phyloP scores from a whole-genome alignment of 495 filamentous ascomycete species.

The Tuber indicum region DNA sequence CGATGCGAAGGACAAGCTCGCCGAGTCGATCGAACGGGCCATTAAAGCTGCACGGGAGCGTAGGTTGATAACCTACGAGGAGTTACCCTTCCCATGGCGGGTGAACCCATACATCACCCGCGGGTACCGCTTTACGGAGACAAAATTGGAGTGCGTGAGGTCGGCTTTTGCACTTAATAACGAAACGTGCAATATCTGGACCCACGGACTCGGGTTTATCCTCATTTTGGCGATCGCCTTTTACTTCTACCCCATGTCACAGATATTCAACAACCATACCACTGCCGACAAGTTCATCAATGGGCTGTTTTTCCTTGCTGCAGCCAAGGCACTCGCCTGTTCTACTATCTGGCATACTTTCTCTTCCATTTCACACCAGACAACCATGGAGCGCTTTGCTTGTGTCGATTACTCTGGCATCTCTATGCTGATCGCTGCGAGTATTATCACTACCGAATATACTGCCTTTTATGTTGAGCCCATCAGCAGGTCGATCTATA shows the following conservation, averaged over 20 bases:
- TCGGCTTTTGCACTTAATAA: constrained; percentile 82
- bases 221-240: constrained; percentile 85
- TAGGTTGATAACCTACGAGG: constrained; percentile 78
- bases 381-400: constrained; percentile 86
- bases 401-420: constrained; percentile 99
- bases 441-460: constrained; percentile 97
- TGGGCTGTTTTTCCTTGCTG: constrained; percentile 92
- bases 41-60: constrained; percentile 70
- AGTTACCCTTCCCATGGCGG: constrained; percentile 85
- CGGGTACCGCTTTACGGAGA: constrained; percentile 89
- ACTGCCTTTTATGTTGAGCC: constrained; percentile 98
- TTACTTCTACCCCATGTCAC: constrained; percentile 85
- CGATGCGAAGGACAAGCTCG: constrained; percentile 69
- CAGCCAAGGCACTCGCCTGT: constrained; percentile 92
- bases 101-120: constrained; percentile 86
- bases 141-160: constrained; percentile 74
- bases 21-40: constrained; percentile 73
- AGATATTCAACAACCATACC: constrained; percentile 78
- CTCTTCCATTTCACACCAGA: constrained; percentile 85
- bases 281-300: constrained; percentile 82
- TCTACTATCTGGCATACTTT: constrained; percentile 97
- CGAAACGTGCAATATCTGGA: constrained; percentile 97
- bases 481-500: constrained; percentile 76
- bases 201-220: constrained; percentile 78
- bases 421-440: constrained; percentile 88